phyloP scores from a whole-genome alignment of 371 early-diverging fungal species.

The Actinomortierella ambigua region DNA sequence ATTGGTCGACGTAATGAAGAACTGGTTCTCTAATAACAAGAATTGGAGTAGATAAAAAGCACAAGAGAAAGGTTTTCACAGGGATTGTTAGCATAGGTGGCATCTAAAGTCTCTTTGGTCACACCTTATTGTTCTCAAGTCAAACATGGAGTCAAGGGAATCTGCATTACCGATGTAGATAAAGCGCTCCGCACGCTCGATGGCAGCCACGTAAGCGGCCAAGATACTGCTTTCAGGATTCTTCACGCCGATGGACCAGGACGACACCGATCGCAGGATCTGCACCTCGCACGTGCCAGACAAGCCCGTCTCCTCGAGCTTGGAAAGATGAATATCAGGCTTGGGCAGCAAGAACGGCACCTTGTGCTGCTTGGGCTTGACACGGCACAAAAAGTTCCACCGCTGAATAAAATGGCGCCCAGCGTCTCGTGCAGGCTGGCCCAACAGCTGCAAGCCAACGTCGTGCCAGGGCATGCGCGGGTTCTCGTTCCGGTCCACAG shows the following conservation, averaged over 20 bases:
- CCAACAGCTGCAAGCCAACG: slow-evolving; percentile 60
- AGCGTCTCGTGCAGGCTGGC: slow-evolving; percentile 77
- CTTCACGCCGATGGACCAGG: slow-evolving; percentile 70
- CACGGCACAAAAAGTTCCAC: slow-evolving; percentile 87
- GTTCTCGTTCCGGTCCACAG: slow-evolving; percentile 24
- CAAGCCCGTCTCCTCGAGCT: slow-evolving; percentile 68
- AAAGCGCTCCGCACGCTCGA: slow-evolving; percentile 79
- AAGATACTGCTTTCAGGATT: slow-evolving; percentile 48
- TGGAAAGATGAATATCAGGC: slow-evolving; percentile 67
- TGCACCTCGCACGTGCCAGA: slow-evolving; percentile 72
- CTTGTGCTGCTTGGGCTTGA: slow-evolving; percentile 63
- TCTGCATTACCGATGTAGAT: slow-evolving; percentile 97
- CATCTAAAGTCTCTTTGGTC: too few species aligned
- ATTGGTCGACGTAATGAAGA: slow-evolving; percentile 50
- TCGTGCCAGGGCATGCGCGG: slow-evolving; percentile 98
- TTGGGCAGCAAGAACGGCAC: slow-evolving; percentile 81
- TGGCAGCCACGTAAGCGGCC: slow-evolving; percentile 81
- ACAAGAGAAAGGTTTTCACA: too few species aligned
- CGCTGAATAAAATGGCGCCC: slow-evolving; percentile 90
- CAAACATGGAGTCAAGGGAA: too few species aligned
- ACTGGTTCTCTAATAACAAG: slow-evolving; percentile 23
- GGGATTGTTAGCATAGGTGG: too few species aligned
- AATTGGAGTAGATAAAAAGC: not conserved
- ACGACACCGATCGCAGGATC: slow-evolving; percentile 69
- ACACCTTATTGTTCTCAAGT: too few species aligned